Evolutionary conservation across 495 filamentous ascomycete genomes (phyloP).

Genomic region (Baudoinia panamericana): DNA sequence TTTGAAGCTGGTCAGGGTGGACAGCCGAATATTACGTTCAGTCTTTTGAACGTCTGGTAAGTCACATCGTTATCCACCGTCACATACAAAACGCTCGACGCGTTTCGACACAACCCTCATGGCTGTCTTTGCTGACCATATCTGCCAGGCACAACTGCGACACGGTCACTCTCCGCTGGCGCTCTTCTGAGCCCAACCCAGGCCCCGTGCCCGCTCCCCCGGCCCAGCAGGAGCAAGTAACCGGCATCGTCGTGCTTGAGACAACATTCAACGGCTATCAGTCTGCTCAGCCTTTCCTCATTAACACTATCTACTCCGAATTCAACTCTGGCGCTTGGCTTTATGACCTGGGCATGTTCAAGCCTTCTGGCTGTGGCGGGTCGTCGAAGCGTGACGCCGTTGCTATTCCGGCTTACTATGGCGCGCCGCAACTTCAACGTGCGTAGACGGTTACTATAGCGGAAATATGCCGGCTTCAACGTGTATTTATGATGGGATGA

Average conservation of each 20-base stretch:
- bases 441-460: too few species aligned
- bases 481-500: too few species aligned
- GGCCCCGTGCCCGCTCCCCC: neutral
- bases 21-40: conserved; percentile 14
- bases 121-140: neutral
- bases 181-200: conserved; percentile 3
- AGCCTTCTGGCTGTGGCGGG: neutral
- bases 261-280: conserved; percentile 6
- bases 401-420: too few species aligned
- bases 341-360: conserved; percentile 7
- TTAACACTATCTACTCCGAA: conserved; percentile 9
- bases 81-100: too few species aligned
- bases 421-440: too few species aligned
- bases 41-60: conserved; percentile 10
- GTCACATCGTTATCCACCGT: neutral
- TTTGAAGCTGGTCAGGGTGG: conserved; percentile 10
- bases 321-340: conserved; percentile 12
- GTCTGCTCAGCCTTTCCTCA: conserved; percentile 3
- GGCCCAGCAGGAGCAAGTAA: conserved; percentile 5
- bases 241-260: conserved; percentile 8
- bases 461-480: too few species aligned
- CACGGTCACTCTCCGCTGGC: conserved; percentile 9
- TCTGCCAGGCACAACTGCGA: conserved; percentile 6
- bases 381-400: neutral
- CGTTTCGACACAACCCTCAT: too few species aligned